These are phyloP conservation scores for Mycena citricolor DNA, from an alignment of 1,284 basidiomycete species.

Conservation along the genomic window DNA sequence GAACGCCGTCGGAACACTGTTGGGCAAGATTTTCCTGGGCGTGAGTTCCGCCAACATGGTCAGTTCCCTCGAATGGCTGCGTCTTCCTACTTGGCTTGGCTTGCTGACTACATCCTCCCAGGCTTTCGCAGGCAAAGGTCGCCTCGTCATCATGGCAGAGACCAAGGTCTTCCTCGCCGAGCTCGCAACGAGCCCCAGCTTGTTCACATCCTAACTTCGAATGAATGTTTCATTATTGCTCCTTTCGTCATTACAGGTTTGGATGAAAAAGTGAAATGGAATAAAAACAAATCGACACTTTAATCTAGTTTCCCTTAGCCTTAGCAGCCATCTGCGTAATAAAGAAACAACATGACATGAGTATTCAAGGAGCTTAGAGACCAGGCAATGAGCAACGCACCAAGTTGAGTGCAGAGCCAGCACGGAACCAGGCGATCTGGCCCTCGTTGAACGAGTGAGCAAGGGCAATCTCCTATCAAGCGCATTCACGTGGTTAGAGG, in stretches of 20 bases:
- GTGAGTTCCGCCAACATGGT: conserved; percentile 57
- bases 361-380: conserved; percentile 3
- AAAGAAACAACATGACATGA: conserved; percentile 5
- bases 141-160: conserved; percentile 22
- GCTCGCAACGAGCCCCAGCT: conserved; percentile 17
- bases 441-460: conserved; percentile 86
- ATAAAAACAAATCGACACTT: conserved; percentile 6
- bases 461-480: conserved; percentile 55
- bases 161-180: conserved; percentile 22
- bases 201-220: conserved; percentile 14
- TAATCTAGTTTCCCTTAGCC: conserved; percentile 43
- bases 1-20: conserved; percentile 57
- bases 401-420: conserved; percentile 84
- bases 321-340: conserved; percentile 44
- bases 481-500: background rate
- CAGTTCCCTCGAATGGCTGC: background rate
- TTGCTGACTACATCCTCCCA: background rate
- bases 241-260: conserved; percentile 8
- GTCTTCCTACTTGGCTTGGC: background rate
- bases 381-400: conserved; percentile 39
- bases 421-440: conserved; percentile 95
- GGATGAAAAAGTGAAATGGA: conserved; percentile 4
- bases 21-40: conserved; percentile 76
- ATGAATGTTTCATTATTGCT: conserved; percentile 6
- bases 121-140: conserved; percentile 21